These are phyloP conservation scores for Asterochloris erici DNA, from an alignment of 139 green algal genomes.

Conservation along the genomic window DNA sequence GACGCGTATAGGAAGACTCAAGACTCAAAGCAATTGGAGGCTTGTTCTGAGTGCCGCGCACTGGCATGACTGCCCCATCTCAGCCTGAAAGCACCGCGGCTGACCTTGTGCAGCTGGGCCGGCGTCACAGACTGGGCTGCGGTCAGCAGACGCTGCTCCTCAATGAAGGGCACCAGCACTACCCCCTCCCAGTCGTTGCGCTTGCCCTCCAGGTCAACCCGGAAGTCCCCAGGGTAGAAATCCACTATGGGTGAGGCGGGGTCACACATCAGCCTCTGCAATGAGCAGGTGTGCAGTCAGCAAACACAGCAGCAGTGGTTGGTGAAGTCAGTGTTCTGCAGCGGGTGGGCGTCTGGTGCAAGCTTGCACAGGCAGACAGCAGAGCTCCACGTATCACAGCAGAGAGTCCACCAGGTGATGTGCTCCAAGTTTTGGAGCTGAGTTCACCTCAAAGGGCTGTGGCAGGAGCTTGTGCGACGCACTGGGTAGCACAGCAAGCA, in stretches of 20 bases:
- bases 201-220: conserved; percentile 91
- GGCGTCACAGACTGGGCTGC: conserved; percentile 39
- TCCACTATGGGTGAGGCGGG: conserved; percentile 74
- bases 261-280: conserved; percentile 70
- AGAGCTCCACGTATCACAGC: not conserved
- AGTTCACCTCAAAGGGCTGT: conserved; percentile 50
- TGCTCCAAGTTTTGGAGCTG: no score
- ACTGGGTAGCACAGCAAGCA: conserved; percentile 84
- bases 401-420: not conserved
- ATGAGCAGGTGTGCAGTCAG: not conserved
- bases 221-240: conserved; percentile 84
- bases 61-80: no score
- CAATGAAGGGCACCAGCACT: conserved; percentile 66
- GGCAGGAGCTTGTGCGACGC: conserved; percentile 70
- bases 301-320: not conserved
- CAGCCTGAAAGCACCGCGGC: not conserved
- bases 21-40: no score
- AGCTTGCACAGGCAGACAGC: not conserved
- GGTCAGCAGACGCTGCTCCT: conserved; percentile 65
- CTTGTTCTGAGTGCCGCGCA: no score
- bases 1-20: no score
- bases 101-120: conserved; percentile 48
- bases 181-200: conserved; percentile 89
- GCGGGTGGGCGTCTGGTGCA: no score
- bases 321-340: not conserved